Conservation (phyloP, 345 rosid species). For the Eucalyptus paniculata region DNA sequence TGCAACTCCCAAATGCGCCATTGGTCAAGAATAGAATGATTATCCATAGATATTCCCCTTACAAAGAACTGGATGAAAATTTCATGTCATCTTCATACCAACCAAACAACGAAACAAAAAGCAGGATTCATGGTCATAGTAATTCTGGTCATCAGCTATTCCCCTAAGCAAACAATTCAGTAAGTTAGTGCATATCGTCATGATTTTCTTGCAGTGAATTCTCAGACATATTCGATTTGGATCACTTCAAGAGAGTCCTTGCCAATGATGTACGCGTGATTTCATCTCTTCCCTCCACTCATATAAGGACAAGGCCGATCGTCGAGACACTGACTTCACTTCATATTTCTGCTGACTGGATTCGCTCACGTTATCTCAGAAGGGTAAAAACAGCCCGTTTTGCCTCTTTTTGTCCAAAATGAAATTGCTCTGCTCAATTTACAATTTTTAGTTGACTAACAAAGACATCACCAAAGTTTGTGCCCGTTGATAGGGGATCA, state of each 20-base stretch:
- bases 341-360: conserved; percentile 84
- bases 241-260: conserved; percentile 72
- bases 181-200: background rate
- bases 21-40: background rate
- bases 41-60: background rate
- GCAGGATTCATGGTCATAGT: background rate
- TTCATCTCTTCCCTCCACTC: conserved; percentile 69
- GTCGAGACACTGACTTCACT: conserved; percentile 70
- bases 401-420: background rate
- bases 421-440: background rate
- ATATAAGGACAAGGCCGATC: conserved; percentile 74
- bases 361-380: conserved; percentile 74
- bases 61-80: background rate
- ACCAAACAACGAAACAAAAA: background rate
- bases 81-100: background rate
- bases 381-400: conserved; percentile 26
- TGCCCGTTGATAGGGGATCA: background rate
- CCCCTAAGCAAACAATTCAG: background rate
- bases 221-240: conserved; percentile 87
- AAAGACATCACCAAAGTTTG: background rate
- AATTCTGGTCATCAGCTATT: background rate
- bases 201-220: conserved; percentile 64
- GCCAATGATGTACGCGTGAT: conserved; percentile 70
- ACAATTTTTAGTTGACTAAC: background rate
- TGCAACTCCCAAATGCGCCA: background rate